Evolutionary conservation across 176 grass and related monocot genomes (phyloP).

Genomic region (Ananas comosus): DNA sequence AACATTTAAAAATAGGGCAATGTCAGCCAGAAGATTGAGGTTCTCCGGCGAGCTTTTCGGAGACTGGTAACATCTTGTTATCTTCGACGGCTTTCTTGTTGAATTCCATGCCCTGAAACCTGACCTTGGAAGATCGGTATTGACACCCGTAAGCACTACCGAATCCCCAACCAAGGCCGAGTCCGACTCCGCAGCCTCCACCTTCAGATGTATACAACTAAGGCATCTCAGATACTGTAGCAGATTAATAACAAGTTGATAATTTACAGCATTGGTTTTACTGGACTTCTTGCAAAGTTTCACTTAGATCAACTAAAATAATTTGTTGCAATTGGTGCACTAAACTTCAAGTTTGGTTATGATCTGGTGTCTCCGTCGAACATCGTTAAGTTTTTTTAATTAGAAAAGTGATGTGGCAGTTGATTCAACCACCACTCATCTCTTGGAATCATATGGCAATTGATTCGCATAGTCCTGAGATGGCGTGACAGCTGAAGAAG

Average conservation of each 20-base stretch:
- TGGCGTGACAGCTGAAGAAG: too few relatives aligned
- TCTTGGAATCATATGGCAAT: too few relatives aligned
- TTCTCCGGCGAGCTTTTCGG: constrained; percentile 28
- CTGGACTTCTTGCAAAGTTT: too few relatives aligned
- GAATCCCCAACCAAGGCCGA: constrained; percentile 92
- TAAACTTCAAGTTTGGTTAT: neutral
- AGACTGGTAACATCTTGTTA: constrained; percentile 25
- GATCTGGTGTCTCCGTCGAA: too few relatives aligned
- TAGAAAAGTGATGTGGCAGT: too few relatives aligned
- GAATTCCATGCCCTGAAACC: constrained; percentile 81
- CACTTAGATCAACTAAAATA: constrained; percentile 7
- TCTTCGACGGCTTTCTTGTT: constrained; percentile 40
- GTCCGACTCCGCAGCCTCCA: constrained; percentile 73
- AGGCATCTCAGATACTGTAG: neutral
- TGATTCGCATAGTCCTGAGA: too few relatives aligned
- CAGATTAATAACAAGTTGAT: too few relatives aligned
- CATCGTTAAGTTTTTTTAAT: too few relatives aligned
- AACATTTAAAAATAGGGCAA: neutral
- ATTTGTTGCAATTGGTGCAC: constrained; percentile 8
- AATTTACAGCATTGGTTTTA: too few relatives aligned
- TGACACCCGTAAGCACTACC: constrained; percentile 82
- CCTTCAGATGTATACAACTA: constrained; percentile 24
- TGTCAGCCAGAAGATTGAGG: constrained; percentile 40
- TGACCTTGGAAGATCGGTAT: constrained; percentile 75
- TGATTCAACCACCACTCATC: too few relatives aligned